Base-by-base conservation (phyloP, 1,284 basidiomycete species). In the Boletus subluridellus region DNA sequence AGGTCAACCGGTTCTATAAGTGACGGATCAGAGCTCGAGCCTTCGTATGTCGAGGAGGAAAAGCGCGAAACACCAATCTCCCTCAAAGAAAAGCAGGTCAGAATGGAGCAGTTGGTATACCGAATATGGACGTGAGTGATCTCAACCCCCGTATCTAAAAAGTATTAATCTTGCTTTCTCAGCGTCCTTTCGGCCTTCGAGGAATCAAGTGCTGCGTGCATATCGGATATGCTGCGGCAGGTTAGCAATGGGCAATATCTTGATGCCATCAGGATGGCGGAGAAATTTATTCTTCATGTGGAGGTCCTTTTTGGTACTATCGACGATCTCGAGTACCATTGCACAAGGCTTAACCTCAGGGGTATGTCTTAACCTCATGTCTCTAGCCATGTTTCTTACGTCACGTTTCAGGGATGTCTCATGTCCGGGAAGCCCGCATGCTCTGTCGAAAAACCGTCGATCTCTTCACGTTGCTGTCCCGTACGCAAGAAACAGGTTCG, bases 361-460 rank as follows among this genome's bases (percentile, higher is more conserved):
- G 94, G 94, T 95, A 65, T 61, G 82, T 76, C 39, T 55, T 51
- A 35, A 45, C 59, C 35, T 60, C 49, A 34, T 60, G 52, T 51
- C 38, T 49, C 39, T 50, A 49, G 11, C 28, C 59, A 35, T 56
- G 37, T 60, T 49, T 55, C 59, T 68, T 57, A 70, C 46, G 57
- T 61, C 50, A 47, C 53, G 32, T 55, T 59, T 37, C 65, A 97
- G 95, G 95, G 63, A 96, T 98, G 87, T 94, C 95, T 48, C 96
- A 99, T 76, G 93, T 98, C 55, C 88, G 97, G 48, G 96, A 99
- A 79, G 95, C 97, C 45, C 90, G 97, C 64, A 95, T 98, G 89
- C 85, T 99, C 28, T 99, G 96, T 77, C 92, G 97, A 63, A 98
- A 98, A 78, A 97, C 96, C 5, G 97, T 99, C 71, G 97, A 98